These are phyloP conservation scores for Fusarium tuaranense DNA, from an alignment of 2,329 filamentous ascomycete species.

Conservation along the genomic window DNA sequence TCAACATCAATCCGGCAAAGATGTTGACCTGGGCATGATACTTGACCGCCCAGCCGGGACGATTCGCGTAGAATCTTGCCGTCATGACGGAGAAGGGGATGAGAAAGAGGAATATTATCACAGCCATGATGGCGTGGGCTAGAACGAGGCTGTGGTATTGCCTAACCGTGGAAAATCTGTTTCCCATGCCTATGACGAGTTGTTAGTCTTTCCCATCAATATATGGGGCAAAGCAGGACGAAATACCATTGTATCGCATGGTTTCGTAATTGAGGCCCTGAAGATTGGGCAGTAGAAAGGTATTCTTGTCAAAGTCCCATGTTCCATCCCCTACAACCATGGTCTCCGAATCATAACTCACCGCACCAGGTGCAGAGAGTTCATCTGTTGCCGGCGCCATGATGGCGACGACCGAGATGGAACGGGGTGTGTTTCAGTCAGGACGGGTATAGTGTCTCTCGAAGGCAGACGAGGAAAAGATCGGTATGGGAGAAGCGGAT, in stretches of 20 bases:
- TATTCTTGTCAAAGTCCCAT: constrained; percentile 82
- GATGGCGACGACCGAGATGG: constrained; percentile 56
- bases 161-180: constrained; percentile 76
- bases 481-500: constrained; percentile 4
- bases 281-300: constrained; percentile 82
- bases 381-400: constrained; percentile 71
- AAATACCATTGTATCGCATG: constrained; percentile 84
- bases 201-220: constrained; percentile 24
- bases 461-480: background rate
- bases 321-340: constrained; percentile 85
- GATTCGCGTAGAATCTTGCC: constrained; percentile 76
- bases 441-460: constrained; percentile 20
- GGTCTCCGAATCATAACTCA: constrained; percentile 79
- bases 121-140: constrained; percentile 79
- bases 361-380: constrained; percentile 77
- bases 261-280: constrained; percentile 82
- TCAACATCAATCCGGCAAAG: constrained; percentile 73
- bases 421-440: constrained; percentile 42
- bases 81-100: constrained; percentile 80
- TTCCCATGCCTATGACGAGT: constrained; percentile 77
- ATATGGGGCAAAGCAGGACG: background rate
- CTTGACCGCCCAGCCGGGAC: constrained; percentile 70
- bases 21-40: constrained; percentile 82
- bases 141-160: constrained; percentile 79
- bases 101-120: constrained; percentile 79